Percentiles rank a stretch among this genome's conserved stretches.
Conservation (phyloP, 768 basidiomycete species). For the Psilocybe subaeruginosa region DNA sequence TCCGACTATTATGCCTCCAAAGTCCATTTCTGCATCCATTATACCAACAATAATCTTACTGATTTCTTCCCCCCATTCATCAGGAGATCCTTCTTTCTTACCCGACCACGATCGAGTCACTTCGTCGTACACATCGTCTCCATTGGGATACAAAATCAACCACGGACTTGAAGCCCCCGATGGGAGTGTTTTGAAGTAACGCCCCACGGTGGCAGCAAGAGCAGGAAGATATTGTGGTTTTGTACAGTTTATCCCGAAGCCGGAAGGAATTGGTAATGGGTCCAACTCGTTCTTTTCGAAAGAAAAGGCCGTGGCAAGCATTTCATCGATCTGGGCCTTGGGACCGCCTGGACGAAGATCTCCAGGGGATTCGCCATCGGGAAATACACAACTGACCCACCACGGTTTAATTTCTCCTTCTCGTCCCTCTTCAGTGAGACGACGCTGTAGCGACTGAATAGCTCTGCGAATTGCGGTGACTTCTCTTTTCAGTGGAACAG, state of each 20-base stretch:
- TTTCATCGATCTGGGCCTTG: conserved; percentile 35
- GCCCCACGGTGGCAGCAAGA: conserved; percentile 40
- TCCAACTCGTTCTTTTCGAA: conserved; percentile 7
- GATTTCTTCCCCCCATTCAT: conserved; percentile 39
- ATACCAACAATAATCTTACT: conserved; percentile 21
- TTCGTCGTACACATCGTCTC: conserved; percentile 58
- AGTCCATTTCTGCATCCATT: background rate
- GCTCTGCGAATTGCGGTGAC: conserved; percentile 66
- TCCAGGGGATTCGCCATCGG: conserved; percentile 51
- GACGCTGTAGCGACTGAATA: conserved; percentile 41
- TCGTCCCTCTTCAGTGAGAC: conserved; percentile 10
- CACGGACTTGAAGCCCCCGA: conserved; percentile 38
- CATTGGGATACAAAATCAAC: conserved; percentile 77
- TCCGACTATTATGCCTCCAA: background rate
- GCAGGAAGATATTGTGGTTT: conserved; percentile 42
- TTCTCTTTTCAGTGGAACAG: conserved; percentile 70
- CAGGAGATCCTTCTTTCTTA: conserved; percentile 17
- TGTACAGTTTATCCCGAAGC: conserved; percentile 80
- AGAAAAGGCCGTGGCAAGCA: conserved; percentile 45
- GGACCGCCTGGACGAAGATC: conserved; percentile 21
- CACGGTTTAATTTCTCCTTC: conserved; percentile 52
- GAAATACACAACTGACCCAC: conserved; percentile 77
- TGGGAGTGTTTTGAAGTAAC: conserved; percentile 17
- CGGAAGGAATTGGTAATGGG: conserved; percentile 43
- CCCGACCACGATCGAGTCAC: conserved; percentile 45